Conservation (phyloP, 2,329 filamentous ascomycete genomes). For the Xylaria sp. region DNA sequence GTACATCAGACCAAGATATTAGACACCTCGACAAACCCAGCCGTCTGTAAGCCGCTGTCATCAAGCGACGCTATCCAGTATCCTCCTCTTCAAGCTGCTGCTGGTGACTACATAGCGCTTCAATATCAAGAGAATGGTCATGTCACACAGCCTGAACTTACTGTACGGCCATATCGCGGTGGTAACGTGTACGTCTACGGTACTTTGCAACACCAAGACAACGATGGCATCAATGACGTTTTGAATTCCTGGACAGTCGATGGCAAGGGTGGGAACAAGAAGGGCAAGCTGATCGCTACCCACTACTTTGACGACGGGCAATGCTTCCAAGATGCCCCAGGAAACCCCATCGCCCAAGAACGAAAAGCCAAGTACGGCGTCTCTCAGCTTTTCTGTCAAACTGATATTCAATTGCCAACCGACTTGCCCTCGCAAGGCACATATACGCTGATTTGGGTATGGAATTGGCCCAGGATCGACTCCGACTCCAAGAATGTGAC, state of each 20-base stretch:
- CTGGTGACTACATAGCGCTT: slow-evolving; percentile 70
- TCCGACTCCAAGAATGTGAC: slow-evolving; percentile 51
- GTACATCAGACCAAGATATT: slow-evolving; percentile 64
- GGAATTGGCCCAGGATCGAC: slow-evolving; percentile 81
- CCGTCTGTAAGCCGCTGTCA: slow-evolving; percentile 68
- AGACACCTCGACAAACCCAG: slow-evolving; percentile 52
- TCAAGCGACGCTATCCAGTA: slow-evolving; percentile 60
- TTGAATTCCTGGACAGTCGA: slow-evolving; percentile 78
- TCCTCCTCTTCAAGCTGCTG: slow-evolving; percentile 61
- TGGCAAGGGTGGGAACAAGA: slow-evolving; percentile 79
- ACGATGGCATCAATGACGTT: slow-evolving; percentile 53
- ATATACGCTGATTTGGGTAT: slow-evolving; percentile 93
- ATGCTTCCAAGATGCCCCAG: slow-evolving; percentile 72
- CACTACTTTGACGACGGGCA: slow-evolving; percentile 88
- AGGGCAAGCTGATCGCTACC: slow-evolving; percentile 76
- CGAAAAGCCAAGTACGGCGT: slow-evolving; percentile 65
- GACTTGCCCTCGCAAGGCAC: slow-evolving; percentile 65
- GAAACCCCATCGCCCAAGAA: slow-evolving; percentile 55
- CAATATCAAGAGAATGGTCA: slow-evolving; percentile 79
- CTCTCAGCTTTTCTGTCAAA: slow-evolving; percentile 77
- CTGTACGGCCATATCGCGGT: slow-evolving; percentile 62
- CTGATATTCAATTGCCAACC: slow-evolving; percentile 75
- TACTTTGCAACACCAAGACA: slow-evolving; percentile 61
- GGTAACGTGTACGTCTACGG: slow-evolving; percentile 79
- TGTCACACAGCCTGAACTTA: slow-evolving; percentile 65